Evolutionary conservation across 2,329 filamentous ascomycete genomes (phyloP), one percentile per base, ranked within the genome.

Genomic region (Penicillium sp.): DNA sequence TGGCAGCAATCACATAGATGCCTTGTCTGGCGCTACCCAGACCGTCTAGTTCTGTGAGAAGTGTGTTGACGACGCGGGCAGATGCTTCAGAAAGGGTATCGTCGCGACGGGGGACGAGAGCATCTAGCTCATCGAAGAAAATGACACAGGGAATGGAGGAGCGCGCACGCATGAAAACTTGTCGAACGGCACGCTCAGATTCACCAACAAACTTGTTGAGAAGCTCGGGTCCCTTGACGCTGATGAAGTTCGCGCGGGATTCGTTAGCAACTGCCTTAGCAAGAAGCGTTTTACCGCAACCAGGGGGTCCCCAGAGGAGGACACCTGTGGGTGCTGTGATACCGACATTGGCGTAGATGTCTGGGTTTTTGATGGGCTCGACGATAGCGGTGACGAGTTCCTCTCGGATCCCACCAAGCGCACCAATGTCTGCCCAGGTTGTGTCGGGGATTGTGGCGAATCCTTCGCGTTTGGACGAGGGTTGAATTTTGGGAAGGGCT

Each of bases 131-230:
- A 71, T 99, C 94, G 70, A 99, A 97, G 83, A 99, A 97, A 55
- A 99, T 87, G 51, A 99, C 91, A 69, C 93, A 97, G 1, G 94
- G 94, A 0, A 92, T 84, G 7, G 89, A 93, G 1, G 89, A 89
- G 48, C 92, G 85, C 1, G 94, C 94, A 14, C 93, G 88, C 60
- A 87, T 85, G 74, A 99, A 99, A 0, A 97, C 89, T 71, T 96
- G 91, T 21, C 94, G 87, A 1, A 99, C 89, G 0, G 92, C 91
- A 10, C 93, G 88, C 76, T 99, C 94, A 6, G 91, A 95, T 75
- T 99, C 94, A 62, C 94, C 94, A 9, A 99, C 92, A 71, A 93
- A 99, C 75, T 97, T 99, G 80, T 97, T 97, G 43, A 99, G 83
- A 9, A 99, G 81, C 71, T 99, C 94, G 0, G 94, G 94, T 0